These are phyloP conservation scores for Dimocarpus longan DNA, from an alignment of 345 rosid genomes.

Conservation along the genomic window DNA sequence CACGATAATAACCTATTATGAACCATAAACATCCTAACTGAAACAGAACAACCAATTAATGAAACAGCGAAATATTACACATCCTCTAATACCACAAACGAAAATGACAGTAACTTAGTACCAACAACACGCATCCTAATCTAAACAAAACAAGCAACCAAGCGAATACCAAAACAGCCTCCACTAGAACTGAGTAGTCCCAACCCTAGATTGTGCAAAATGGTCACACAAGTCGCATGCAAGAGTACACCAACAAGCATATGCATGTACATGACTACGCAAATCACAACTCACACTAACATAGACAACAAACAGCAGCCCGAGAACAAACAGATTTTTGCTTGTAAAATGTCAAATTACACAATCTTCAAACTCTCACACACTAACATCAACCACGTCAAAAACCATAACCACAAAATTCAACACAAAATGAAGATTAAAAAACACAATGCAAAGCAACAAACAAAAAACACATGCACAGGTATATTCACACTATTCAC, in stretches of 20 bases:
- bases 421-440: not conserved
- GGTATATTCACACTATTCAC: not conserved
- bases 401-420: not conserved
- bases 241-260: not conserved
- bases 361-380: not conserved
- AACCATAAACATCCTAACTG: not conserved
- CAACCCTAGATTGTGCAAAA: not conserved
- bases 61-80: not conserved
- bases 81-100: not conserved
- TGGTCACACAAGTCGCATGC: slow-evolving; percentile 4
- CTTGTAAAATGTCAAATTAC: not conserved
- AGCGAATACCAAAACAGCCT: not conserved
- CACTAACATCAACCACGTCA: not conserved
- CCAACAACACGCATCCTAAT: not conserved
- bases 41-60: not conserved
- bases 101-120: not conserved
- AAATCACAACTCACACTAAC: not conserved
- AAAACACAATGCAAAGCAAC: slow-evolving; percentile 1
- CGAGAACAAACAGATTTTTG: not conserved
- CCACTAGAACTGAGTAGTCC: not conserved
- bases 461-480: not conserved
- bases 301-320: not conserved
- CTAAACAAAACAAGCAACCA: not conserved
- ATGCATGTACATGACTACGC: not conserved
- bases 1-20: not conserved